A percentile compares a stretch with the other conserved stretches of the same genome.
Conservation (phyloP, 2,329 filamentous ascomycete species). For the Penicillium sp. region DNA sequence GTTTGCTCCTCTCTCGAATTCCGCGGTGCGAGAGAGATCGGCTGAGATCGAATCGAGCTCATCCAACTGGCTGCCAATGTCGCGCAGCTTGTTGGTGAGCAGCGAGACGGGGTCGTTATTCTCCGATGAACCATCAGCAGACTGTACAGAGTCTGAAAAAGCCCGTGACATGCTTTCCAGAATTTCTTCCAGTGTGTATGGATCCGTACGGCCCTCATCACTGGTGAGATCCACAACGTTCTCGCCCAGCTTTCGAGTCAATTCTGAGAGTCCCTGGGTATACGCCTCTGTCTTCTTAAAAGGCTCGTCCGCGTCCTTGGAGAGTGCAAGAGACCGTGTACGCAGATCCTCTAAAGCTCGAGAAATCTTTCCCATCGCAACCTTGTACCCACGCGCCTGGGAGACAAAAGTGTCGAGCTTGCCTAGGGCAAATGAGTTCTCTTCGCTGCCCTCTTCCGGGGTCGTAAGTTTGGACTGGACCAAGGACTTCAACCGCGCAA, state of each 20-base stretch:
- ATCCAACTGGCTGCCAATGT: slow-evolving; percentile 61
- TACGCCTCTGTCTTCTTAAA: slow-evolving; percentile 69
- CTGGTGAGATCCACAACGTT: slow-evolving; percentile 65
- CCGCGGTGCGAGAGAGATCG: slow-evolving; percentile 69
- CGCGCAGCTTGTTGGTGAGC: slow-evolving; percentile 65
- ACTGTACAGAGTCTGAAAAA: slow-evolving; percentile 24
- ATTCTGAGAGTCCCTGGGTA: slow-evolving; percentile 63
- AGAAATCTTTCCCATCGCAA: slow-evolving; percentile 74
- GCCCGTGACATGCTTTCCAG: slow-evolving; percentile 55
- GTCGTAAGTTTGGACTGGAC: slow-evolving; percentile 64
- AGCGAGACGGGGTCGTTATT: slow-evolving; percentile 63
- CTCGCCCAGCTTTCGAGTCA: slow-evolving; percentile 66
- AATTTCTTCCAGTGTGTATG: slow-evolving; percentile 66
- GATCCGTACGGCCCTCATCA: slow-evolving; percentile 69
- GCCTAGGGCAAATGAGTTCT: slow-evolving; percentile 65
- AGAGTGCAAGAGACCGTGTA: slow-evolving; percentile 69
- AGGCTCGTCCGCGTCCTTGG: slow-evolving; percentile 62
- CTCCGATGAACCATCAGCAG: slow-evolving; percentile 28
- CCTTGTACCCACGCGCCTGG: slow-evolving; percentile 78
- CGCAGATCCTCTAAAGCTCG: slow-evolving; percentile 75
- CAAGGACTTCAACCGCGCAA: slow-evolving; percentile 63
- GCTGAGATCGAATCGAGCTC: slow-evolving; percentile 69
- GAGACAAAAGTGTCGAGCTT: slow-evolving; percentile 70
- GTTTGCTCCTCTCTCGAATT: slow-evolving; percentile 72
- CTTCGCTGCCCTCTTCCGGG: slow-evolving; percentile 64